A percentile compares a stretch with the other conserved stretches of the same genome.
Conservation (phyloP, 305 asterid species). For the Nicotiana rustica region DNA sequence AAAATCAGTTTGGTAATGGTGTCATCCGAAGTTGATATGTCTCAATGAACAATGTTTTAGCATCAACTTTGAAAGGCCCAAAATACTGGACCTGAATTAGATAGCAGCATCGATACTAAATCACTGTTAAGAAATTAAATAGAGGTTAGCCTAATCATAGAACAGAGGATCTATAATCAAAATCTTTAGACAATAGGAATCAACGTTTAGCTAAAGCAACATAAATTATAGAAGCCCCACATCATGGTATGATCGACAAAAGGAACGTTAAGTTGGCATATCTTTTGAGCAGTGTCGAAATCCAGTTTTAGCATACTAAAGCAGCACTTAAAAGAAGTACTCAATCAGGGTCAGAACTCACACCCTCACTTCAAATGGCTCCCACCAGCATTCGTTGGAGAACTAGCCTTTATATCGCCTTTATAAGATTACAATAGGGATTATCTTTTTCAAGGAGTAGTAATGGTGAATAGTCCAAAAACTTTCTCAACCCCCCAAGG, state of each 20-base stretch:
- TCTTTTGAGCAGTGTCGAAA: not conserved
- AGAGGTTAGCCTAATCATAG: not conserved
- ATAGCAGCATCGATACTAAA: not conserved
- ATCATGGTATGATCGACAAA: not conserved
- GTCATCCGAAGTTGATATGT: not conserved
- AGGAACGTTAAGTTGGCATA: not conserved
- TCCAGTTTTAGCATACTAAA: not conserved
- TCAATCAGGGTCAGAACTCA: not conserved
- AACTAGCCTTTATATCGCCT: not conserved
- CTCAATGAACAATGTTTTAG: not conserved
- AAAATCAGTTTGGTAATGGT: not conserved
- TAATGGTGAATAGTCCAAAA: constrained; percentile 2
- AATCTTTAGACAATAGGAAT: not conserved
- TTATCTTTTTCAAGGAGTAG: not conserved
- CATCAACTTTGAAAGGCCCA: constrained; percentile 19
- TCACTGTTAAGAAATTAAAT: not conserved
- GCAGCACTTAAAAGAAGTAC: not conserved
- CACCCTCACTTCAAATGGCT: not conserved
- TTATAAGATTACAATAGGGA: constrained; percentile 18
- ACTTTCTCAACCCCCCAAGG: not conserved
- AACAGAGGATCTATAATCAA: not conserved
- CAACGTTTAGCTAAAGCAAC: not conserved
- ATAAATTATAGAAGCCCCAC: not conserved
- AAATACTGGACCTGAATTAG: not conserved
- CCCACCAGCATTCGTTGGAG: not conserved